Evolutionary conservation across 1,284 basidiomycete species (phyloP), one percentile per base, ranked within the genome.

Genomic region (Ceratobasidium sp.): DNA sequence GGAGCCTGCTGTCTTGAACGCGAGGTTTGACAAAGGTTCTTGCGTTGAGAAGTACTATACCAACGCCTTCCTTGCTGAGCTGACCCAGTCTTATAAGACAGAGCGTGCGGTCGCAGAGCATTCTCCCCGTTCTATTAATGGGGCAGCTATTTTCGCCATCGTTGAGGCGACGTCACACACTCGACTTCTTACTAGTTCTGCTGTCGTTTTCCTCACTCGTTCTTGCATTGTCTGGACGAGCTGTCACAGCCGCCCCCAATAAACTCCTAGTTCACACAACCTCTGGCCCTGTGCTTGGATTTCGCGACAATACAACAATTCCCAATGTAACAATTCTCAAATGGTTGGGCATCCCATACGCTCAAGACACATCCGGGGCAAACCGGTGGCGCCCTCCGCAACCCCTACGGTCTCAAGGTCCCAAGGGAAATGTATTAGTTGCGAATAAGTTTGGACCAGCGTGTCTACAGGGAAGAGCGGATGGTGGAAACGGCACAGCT

Each of bases 301-400:
- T 78, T 73, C 73, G 81, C 13, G 83, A 83, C 73, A 76, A 73
- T 2, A 80, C 75, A 35, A 82, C 81, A 1, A 81, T 35, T 4
- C 30, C 81, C 4, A 62, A 77, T 7, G 76, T 80, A 4, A 73
- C 78, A 1, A 75, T 84, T 28, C 77, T 80, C 28, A 84, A 84
- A 74, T 84, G 83, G 83, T 78, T 82, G 13, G 83, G 83, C 7
- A 79, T 84, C 7, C 80, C 77, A 13, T 84, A 78, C 73, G 83
- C 83, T 1, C 81, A 80, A 35, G 81, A 83, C 64, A 84, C 83
- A 0, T 79, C 81, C 18, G 82, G 81, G 8, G 55, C 73, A 30
- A 84, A 84, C 75, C 78, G 83, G 35, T 85, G 83, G 84, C 78
- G 76, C 72, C 82, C 84, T 13, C 83, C 83, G 21, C 77, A 82